Conservation (phyloP, 129 eudicot genomes). For the Smallanthus sonchifolius region DNA sequence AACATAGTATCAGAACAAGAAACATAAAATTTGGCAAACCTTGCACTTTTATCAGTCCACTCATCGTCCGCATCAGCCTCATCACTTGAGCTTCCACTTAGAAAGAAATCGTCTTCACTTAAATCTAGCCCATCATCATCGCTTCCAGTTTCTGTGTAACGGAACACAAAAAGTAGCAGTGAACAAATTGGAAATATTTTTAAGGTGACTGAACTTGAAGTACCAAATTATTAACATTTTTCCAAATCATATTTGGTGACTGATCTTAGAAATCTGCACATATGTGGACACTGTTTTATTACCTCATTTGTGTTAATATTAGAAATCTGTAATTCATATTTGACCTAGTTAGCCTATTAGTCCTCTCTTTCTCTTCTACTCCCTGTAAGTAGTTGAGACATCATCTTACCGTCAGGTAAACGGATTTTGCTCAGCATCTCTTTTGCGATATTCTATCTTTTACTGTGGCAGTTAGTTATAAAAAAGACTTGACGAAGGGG, state of each 20-base stretch:
- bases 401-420: background rate
- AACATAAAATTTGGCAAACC: slow-evolving; percentile 32
- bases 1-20: background rate
- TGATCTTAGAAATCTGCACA: no score
- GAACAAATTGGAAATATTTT: background rate
- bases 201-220: background rate
- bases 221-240: background rate
- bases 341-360: background rate
- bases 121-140: slow-evolving; percentile 87
- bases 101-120: slow-evolving; percentile 88
- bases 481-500: background rate
- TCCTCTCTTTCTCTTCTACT: background rate
- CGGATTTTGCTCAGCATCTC: background rate
- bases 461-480: background rate
- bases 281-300: background rate
- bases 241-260: no score
- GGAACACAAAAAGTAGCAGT: background rate
- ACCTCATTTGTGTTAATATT: background rate
- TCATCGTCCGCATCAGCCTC: slow-evolving; percentile 98
- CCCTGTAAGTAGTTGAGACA: background rate
- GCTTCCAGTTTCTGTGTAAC: slow-evolving; percentile 81
- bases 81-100: slow-evolving; percentile 82
- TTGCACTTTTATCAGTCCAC: slow-evolving; percentile 85
- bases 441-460: background rate
- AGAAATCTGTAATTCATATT: background rate